phyloP scores from a whole-genome alignment of 2,329 filamentous ascomycete genomes.

The Penicillium griseofulvum region DNA sequence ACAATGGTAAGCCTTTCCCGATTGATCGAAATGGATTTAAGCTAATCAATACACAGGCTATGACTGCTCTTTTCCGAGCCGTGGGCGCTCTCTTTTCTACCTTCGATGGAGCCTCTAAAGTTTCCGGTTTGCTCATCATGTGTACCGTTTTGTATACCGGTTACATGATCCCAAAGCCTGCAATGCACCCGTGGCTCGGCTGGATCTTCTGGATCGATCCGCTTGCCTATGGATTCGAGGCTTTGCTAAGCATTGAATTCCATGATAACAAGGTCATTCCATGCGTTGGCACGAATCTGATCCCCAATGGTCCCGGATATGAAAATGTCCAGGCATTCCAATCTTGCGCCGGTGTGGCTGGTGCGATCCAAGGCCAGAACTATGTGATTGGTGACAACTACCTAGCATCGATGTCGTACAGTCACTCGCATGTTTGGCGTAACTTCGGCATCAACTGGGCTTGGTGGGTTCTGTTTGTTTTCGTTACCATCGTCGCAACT shows the following conservation, averaged over 20 bases:
- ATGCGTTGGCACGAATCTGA: conserved; percentile 36
- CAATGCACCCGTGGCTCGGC: conserved; percentile 55
- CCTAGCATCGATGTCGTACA: conserved; percentile 55
- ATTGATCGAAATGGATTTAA: background rate
- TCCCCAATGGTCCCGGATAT: conserved; percentile 37
- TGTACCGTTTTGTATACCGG: conserved; percentile 41
- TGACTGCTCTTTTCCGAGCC: conserved; percentile 59
- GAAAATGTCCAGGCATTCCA: conserved; percentile 19
- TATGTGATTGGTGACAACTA: conserved; percentile 60
- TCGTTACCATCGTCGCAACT: conserved; percentile 58
- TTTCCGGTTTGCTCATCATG: conserved; percentile 41
- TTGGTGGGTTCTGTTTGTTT: conserved; percentile 61
- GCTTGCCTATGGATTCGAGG: conserved; percentile 40
- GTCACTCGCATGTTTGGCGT: conserved; percentile 54
- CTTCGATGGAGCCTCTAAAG: conserved; percentile 60
- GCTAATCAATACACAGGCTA: conserved; percentile 38
- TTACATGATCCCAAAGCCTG: conserved; percentile 46
- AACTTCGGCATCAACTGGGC: conserved; percentile 63
- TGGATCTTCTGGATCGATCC: conserved; percentile 47
- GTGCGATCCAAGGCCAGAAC: conserved; percentile 51
- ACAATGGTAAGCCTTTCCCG: conserved; percentile 47
- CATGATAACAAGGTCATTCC: conserved; percentile 32
- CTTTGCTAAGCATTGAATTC: conserved; percentile 40
- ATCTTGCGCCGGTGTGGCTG: conserved; percentile 53
- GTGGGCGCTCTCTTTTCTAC: conserved; percentile 56